Conservation (phyloP, 2,329 filamentous ascomycete species). For the Tolypocladium endophyticum region DNA sequence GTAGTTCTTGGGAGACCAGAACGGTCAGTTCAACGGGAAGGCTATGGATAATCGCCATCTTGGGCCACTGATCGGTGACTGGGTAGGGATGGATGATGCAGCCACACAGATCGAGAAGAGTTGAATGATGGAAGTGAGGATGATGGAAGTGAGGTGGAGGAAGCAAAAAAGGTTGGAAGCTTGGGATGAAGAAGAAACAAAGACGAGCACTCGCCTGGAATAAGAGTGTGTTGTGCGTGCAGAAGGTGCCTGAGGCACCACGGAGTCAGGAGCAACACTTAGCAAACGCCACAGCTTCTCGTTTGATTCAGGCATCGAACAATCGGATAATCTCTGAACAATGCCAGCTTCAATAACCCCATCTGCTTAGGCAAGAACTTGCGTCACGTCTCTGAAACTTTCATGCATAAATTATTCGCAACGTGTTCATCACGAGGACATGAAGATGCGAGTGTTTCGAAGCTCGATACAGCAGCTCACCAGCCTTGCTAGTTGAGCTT, state of each 20-base stretch:
- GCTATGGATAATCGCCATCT: neutral
- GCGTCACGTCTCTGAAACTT: too few species aligned
- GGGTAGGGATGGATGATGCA: neutral
- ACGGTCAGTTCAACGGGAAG: neutral
- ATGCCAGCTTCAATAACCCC: neutral
- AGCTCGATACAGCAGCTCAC: neutral
- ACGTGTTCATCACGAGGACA: neutral
- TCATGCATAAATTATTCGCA: neutral
- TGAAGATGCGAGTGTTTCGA: neutral
- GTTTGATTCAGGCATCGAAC: neutral
- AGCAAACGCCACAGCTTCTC: too few species aligned
- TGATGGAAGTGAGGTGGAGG: neutral
- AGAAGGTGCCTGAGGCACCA: neutral
- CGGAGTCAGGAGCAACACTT: neutral
- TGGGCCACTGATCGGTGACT: neutral
- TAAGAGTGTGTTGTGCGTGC: neutral
- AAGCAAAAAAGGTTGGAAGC: too few species aligned
- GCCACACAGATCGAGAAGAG: neutral
- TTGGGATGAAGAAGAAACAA: too few species aligned
- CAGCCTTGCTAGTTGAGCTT: conserved; percentile 27
- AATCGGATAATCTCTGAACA: neutral
- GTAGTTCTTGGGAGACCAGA: neutral
- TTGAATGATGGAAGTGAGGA: too few species aligned
- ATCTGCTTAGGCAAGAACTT: neutral
- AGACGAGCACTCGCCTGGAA: too few species aligned